Conservation (phyloP, 306 rosid genomes). For the Biancaea sappan region DNA sequence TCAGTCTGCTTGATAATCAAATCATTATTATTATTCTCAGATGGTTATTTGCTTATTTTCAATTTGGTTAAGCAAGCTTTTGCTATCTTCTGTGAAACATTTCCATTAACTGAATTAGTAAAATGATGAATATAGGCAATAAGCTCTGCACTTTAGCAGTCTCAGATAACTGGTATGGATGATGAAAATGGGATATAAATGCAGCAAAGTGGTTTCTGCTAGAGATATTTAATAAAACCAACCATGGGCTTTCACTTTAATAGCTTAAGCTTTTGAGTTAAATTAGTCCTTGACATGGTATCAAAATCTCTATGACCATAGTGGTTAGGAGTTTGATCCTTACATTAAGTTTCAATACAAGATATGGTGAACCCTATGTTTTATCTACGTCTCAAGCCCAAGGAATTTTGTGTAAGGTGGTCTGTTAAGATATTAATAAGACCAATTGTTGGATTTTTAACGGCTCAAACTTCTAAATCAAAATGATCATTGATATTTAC, state of each 20-base stretch:
- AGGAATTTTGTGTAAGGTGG: no score
- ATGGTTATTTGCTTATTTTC: not conserved
- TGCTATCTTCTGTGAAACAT: not conserved
- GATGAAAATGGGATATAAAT: not conserved
- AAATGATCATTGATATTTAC: not conserved
- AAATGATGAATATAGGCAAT: not conserved
- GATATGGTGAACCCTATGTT: no score
- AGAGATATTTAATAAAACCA: not conserved
- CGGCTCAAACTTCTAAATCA: no score
- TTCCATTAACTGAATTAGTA: not conserved
- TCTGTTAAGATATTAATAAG: no score
- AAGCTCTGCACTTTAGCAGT: not conserved
- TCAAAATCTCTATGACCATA: not conserved
- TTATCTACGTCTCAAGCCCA: no score
- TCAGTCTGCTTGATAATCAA: conserved; percentile 21
- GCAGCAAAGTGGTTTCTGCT: not conserved
- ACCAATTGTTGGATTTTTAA: no score
- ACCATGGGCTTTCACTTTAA: not conserved
- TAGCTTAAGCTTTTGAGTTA: not conserved
- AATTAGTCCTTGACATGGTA: not conserved
- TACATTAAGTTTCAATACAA: not conserved
- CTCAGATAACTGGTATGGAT: not conserved
- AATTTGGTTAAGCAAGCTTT: conserved; percentile 10
- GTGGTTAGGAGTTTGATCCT: not conserved
- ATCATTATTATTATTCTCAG: not conserved